Base-by-base conservation (phyloP, 352 stramenopile genomes). In the Halophytophthora polymorphica region DNA sequence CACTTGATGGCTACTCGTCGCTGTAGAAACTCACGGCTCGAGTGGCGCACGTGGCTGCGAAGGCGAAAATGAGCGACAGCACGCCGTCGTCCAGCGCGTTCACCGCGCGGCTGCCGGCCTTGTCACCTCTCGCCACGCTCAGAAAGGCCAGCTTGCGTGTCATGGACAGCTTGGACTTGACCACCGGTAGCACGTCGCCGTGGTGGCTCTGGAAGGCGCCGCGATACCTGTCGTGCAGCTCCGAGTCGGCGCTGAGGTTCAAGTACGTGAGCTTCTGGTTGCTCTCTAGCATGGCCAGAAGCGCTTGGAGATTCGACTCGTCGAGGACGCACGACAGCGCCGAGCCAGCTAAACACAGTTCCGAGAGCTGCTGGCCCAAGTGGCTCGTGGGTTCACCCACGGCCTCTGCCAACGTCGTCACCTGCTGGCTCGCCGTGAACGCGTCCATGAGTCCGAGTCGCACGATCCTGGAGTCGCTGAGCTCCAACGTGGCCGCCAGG, bases 241-340 rank as follows among this genome's bases (percentile, higher is more conserved):
- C 41, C 0, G 43, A 45, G 18, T 37, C 53, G 35, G 65, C 43
- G 3, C 50, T 40, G 33, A 71, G 29, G 34, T 55, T 63, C 19
- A 71, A 41, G 17, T 65, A 71, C 25, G 50, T 41, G 23, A 71
- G 58, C 6, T 50, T 58, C 6, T 36, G 46, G 48, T 71, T 71
- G 38, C 21, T 51, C 22, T 55, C 21, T 8, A 71, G 41, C 58
- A 68, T 54, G 2, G 28, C n/a, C 17, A 71, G 38, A 1, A 68
- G 56, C 2, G 31, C 35, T 13, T 23, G 36, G 0, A 62, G 41
- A 14, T 63, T 68, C 29, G 48, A 18, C 14, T 72, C 51, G 28
- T 73, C 54, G 14, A 76, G 39, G 1, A 47, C 15, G 19, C 64
- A 71, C 0, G 47, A 69, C 13, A 53, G 29, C 35, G 45, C 62